phyloP scores from a whole-genome alignment of 2,329 filamentous ascomycete genomes.

The Penicillium freii region DNA sequence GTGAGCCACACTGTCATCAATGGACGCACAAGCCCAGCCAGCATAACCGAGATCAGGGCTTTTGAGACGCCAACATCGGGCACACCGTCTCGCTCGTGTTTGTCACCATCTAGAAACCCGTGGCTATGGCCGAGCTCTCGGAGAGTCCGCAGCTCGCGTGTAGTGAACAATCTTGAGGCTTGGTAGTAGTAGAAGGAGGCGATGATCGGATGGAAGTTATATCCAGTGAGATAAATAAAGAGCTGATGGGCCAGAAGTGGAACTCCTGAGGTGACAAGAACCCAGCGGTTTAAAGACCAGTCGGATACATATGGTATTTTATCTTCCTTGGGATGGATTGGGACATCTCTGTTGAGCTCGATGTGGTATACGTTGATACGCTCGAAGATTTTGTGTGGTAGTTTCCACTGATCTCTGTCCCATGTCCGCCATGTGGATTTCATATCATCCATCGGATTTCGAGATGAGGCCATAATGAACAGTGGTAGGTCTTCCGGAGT shows the following conservation, averaged over 20 bases:
- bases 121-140: neutral
- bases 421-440: too few species aligned
- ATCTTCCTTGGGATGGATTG: conserved; percentile 1
- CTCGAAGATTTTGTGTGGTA: neutral
- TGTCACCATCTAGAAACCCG: neutral
- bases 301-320: neutral
- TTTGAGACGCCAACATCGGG: conserved; percentile 1
- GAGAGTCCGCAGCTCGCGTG: neutral
- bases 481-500: too few species aligned
- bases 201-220: neutral
- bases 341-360: neutral
- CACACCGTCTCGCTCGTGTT: conserved; percentile 3
- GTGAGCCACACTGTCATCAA: conserved; percentile 2
- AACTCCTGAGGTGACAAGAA: neutral
- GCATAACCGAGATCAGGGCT: neutral
- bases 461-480: too few species aligned
- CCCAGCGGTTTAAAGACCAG: conserved; percentile 2
- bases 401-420: too few species aligned
- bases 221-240: neutral
- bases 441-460: too few species aligned
- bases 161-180: neutral
- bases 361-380: neutral
- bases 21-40: neutral
- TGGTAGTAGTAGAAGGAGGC: conserved; percentile 2
- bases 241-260: neutral